These are phyloP conservation scores for Dimocarpus longan DNA, from an alignment of 345 rosid species.

Conservation along the genomic window DNA sequence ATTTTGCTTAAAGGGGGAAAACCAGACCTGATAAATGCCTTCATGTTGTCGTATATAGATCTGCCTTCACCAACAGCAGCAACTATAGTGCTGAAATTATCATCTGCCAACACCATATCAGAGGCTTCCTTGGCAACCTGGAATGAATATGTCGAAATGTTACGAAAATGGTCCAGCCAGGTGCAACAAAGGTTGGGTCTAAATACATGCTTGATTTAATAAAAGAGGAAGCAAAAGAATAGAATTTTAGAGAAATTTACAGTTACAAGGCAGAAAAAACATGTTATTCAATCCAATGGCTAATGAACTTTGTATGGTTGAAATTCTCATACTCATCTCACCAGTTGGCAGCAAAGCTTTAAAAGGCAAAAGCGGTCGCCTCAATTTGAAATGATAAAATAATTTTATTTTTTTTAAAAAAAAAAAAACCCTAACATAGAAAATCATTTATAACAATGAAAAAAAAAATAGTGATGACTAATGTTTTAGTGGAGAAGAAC, in stretches of 20 bases:
- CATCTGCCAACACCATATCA: conserved; percentile 99
- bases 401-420: too few species aligned
- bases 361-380: too few species aligned
- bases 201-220: background rate
- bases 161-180: background rate
- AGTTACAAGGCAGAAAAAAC: background rate
- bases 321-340: background rate
- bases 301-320: background rate
- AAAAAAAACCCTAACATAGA: too few species aligned
- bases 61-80: conserved; percentile 98
- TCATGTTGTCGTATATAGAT: conserved; percentile 94
- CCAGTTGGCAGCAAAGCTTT: too few species aligned
- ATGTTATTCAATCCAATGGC: background rate
- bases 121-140: conserved; percentile 99
- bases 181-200: background rate
- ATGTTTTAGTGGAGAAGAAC: too few species aligned
- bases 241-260: background rate
- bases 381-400: too few species aligned
- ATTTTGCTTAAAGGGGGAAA: background rate
- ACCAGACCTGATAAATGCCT: conserved; percentile 93
- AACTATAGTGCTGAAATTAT: conserved; percentile 93
- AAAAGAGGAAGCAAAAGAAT: background rate
- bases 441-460: too few species aligned
- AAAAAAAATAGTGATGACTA: too few species aligned
- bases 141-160: background rate